Percentiles rank a stretch among this genome's conserved stretches.
These are phyloP conservation scores for Athelia sp. DNA, from an alignment of 1,284 basidiomycete genomes.

Conservation along the genomic window DNA sequence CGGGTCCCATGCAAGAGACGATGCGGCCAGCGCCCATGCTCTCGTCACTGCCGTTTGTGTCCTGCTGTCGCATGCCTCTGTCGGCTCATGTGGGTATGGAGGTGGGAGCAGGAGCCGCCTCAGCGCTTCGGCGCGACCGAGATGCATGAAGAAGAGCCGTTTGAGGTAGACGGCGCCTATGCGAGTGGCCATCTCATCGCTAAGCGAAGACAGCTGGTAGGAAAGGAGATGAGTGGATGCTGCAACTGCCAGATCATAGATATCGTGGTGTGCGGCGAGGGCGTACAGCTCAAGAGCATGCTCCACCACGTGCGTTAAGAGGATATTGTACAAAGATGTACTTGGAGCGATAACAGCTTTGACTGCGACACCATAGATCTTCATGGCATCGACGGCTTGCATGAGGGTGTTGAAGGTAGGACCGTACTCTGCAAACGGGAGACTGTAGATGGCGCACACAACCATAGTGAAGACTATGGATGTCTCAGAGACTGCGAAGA, in stretches of 20 bases:
- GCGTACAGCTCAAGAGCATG: slow-evolving; percentile 18
- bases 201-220: slow-evolving; percentile 13
- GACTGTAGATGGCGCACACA: slow-evolving; percentile 12
- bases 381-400: slow-evolving; percentile 6
- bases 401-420: slow-evolving; percentile 8
- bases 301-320: slow-evolving; percentile 9
- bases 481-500: slow-evolving; percentile 7
- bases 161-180: slow-evolving; percentile 21
- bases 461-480: slow-evolving; percentile 13
- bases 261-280: slow-evolving; percentile 14
- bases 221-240: slow-evolving; percentile 16
- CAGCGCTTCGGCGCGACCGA: slow-evolving; percentile 16
- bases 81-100: slow-evolving; percentile 12
- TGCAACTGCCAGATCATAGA: slow-evolving; percentile 16
- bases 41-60: slow-evolving; percentile 10
- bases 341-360: neutral
- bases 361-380: slow-evolving; percentile 9
- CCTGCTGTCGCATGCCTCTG: slow-evolving; percentile 3
- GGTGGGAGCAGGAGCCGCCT: slow-evolving; percentile 15
- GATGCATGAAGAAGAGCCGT: slow-evolving; percentile 20
- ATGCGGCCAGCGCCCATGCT: slow-evolving; percentile 11
- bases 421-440: slow-evolving; percentile 9
- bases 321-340: slow-evolving; percentile 1
- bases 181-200: slow-evolving; percentile 14
- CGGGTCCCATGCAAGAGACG: slow-evolving; percentile 12